phyloP scores from a whole-genome alignment of 129 eudicot genomes.

The Escallonia rubra region DNA sequence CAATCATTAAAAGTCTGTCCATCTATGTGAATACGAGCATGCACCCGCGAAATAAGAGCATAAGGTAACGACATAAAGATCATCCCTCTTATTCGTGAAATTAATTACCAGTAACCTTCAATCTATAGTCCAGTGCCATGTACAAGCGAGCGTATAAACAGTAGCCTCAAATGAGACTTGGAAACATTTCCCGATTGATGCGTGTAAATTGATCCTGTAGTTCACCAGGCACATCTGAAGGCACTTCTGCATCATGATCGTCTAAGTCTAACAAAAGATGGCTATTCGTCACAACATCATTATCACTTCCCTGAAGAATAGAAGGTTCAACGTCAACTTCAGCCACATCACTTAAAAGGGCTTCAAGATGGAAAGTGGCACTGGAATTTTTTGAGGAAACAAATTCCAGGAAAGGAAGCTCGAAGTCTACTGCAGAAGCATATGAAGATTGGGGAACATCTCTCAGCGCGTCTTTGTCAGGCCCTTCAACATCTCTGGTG shows the following conservation, averaged over 20 bases:
- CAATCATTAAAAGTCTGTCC: too few relatives aligned
- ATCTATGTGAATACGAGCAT: too few relatives aligned
- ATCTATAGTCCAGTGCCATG: too few relatives aligned
- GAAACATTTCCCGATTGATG: slow-evolving; percentile 23
- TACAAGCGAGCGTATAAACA: not conserved
- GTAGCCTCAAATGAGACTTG: slow-evolving; percentile 46
- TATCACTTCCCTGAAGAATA: slow-evolving; percentile 10
- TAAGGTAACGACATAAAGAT: too few relatives aligned
- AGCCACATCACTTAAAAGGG: slow-evolving; percentile 34
- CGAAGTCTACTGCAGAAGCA: slow-evolving; percentile 40
- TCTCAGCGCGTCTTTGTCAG: slow-evolving; percentile 5
- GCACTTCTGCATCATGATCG: slow-evolving; percentile 16
- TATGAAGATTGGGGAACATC: slow-evolving; percentile 11
- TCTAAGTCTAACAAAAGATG: slow-evolving; percentile 39
- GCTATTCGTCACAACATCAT: not conserved
- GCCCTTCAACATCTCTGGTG: not conserved
- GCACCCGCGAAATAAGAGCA: too few relatives aligned
- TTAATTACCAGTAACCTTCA: too few relatives aligned
- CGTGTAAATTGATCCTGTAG: slow-evolving; percentile 13
- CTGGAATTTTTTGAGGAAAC: slow-evolving; percentile 13
- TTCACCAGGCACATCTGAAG: slow-evolving; percentile 3
- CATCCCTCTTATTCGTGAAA: too few relatives aligned
- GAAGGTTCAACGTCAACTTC: slow-evolving; percentile 8
- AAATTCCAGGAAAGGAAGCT: slow-evolving; percentile 57
- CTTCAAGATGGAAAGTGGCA: slow-evolving; percentile 36